Conservation (phyloP, 257 asterid genomes). For the Linaria vulgaris region DNA sequence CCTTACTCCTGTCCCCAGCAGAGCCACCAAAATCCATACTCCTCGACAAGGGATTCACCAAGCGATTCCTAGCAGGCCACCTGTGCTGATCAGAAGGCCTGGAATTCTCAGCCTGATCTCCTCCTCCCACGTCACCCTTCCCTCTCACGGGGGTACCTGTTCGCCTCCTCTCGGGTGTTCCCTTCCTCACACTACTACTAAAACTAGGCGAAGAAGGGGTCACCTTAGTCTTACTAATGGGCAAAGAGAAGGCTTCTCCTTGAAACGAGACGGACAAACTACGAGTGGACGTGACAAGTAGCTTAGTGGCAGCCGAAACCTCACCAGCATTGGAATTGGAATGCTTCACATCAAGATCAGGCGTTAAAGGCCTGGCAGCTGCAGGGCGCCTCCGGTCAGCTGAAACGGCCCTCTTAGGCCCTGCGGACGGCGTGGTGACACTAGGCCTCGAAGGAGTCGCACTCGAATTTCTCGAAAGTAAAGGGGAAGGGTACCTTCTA, state of each 20-base stretch:
- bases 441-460: constrained; percentile 33
- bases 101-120: constrained; percentile 69
- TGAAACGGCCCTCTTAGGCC: constrained; percentile 76
- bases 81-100: constrained; percentile 76
- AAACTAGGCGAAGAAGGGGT: constrained; percentile 70
- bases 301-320: constrained; percentile 72
- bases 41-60: constrained; percentile 55
- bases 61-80: constrained; percentile 78
- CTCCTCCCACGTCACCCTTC: constrained; percentile 51
- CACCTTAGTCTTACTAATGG: constrained; percentile 76
- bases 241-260: constrained; percentile 84
- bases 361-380: constrained; percentile 46
- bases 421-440: constrained; percentile 46
- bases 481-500: constrained; percentile 76
- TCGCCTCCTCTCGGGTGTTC: constrained; percentile 76
- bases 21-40: constrained; percentile 61
- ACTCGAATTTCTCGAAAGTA: constrained; percentile 58
- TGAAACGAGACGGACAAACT: constrained; percentile 93
- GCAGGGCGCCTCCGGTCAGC: constrained; percentile 72
- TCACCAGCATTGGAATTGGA: constrained; percentile 49
- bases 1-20: constrained; percentile 44
- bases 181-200: constrained; percentile 65
- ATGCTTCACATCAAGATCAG: constrained; percentile 59
- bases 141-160: constrained; percentile 59
- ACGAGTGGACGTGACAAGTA: constrained; percentile 74